Conservation (phyloP, 345 rosid genomes). For the Populus simonii region DNA sequence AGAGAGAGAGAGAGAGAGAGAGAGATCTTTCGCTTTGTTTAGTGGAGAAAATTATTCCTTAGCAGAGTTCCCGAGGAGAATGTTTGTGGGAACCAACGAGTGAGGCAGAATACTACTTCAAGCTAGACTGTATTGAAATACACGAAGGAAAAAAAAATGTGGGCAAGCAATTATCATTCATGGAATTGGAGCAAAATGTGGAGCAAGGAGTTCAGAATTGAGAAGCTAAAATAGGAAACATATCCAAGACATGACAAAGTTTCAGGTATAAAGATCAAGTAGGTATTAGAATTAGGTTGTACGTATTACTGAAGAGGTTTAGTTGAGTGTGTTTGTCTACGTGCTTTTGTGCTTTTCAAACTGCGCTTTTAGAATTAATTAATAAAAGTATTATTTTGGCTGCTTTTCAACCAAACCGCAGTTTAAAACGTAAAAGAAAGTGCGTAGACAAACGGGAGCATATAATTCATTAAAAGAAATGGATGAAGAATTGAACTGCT, state of each 20-base stretch:
- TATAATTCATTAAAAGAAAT: too few species aligned
- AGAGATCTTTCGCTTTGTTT: not conserved
- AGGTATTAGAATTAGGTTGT: too few species aligned
- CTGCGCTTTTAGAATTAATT: too few species aligned
- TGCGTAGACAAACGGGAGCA: too few species aligned
- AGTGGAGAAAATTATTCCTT: slow-evolving; percentile 5
- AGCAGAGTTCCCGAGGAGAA: slow-evolving; percentile 22
- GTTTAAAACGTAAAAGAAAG: too few species aligned
- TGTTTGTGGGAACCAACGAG: slow-evolving; percentile 27
- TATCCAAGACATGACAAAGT: not conserved
- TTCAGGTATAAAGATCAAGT: too few species aligned
- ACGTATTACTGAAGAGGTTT: too few species aligned
- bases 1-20: too few species aligned
- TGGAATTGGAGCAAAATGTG: not conserved
- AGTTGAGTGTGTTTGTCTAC: too few species aligned
- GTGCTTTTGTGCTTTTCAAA: too few species aligned
- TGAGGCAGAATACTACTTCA: not conserved
- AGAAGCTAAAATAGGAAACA: not conserved
- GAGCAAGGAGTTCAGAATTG: not conserved
- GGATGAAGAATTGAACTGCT: not conserved
- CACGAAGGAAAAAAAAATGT: not conserved
- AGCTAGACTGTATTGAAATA: not conserved
- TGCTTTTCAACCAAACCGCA: too few species aligned
- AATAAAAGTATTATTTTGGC: too few species aligned
- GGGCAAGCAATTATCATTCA: not conserved